Evolutionary conservation across 345 rosid species (phyloP).

Genomic region (Gossypium rotundifolium): DNA sequence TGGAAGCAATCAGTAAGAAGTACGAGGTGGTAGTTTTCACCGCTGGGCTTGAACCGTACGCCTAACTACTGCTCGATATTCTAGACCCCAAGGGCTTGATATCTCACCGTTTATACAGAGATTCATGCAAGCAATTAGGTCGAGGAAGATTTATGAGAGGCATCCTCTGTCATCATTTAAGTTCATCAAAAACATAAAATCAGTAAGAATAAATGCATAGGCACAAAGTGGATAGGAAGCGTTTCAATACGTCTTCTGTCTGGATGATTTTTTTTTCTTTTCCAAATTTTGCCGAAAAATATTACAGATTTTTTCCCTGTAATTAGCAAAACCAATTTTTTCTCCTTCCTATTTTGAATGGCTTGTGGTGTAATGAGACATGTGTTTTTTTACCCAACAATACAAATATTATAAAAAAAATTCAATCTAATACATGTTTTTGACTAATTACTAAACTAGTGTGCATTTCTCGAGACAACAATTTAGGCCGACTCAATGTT

Average conservation of each 20-base stretch:
- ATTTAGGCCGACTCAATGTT: too few species aligned
- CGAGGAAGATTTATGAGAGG: slow-evolving; percentile 39
- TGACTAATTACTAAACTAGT: too few species aligned
- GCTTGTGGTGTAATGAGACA: neutral
- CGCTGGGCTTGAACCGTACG: slow-evolving; percentile 73
- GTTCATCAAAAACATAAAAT: too few species aligned
- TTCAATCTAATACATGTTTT: too few species aligned
- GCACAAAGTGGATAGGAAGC: too few species aligned
- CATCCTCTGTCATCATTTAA: too few species aligned
- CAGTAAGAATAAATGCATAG: too few species aligned
- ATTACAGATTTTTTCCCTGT: neutral
- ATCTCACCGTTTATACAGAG: slow-evolving; percentile 60
- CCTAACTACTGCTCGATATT: slow-evolving; percentile 57
- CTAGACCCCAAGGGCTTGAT: slow-evolving; percentile 52
- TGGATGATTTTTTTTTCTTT: neutral
- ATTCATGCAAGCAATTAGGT: slow-evolving; percentile 47
- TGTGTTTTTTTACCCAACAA: too few species aligned
- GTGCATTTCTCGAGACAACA: too few species aligned
- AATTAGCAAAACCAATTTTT: neutral
- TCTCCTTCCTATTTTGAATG: neutral
- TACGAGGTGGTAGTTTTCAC: slow-evolving; percentile 77
- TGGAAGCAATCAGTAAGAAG: slow-evolving; percentile 41
- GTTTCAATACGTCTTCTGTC: too few species aligned
- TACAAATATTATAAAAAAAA: too few species aligned
- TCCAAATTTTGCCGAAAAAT: neutral